These are phyloP conservation scores for Hirschioporus abietinus DNA, from an alignment of 768 basidiomycete genomes.

Conservation along the genomic window DNA sequence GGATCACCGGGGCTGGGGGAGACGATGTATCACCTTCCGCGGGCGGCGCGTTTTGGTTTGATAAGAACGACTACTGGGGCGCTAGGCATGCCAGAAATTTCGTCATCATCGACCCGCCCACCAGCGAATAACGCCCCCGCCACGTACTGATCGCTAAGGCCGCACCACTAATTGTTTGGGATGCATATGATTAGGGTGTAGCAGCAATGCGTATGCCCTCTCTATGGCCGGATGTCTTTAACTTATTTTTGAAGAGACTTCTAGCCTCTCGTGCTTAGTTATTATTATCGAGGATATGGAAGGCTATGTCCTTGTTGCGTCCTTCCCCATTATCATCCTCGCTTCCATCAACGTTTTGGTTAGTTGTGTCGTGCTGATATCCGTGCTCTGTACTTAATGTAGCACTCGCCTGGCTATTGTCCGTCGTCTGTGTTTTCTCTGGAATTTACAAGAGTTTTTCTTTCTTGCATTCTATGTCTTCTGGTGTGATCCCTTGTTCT, in stretches of 20 bases:
- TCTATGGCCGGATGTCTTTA: conserved; percentile 1
- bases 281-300: not conserved
- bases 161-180: not conserved
- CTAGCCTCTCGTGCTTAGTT: not conserved
- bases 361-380: not conserved
- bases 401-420: not conserved
- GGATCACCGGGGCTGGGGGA: not conserved
- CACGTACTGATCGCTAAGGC: not conserved
- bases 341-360: not conserved
- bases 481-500: not conserved
- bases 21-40: not conserved
- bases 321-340: not conserved
- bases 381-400: not conserved
- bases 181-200: not conserved
- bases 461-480: not conserved
- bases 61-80: not conserved
- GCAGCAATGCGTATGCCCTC: not conserved
- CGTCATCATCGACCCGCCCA: not conserved
- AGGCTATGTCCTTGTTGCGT: not conserved
- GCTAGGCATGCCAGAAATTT: not conserved
- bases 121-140: not conserved
- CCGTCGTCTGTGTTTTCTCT: not conserved
- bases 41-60: not conserved
- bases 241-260: not conserved
- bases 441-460: not conserved